Conservation (phyloP, 805 yeast species). For the Wickerhamiella parazyma region DNA sequence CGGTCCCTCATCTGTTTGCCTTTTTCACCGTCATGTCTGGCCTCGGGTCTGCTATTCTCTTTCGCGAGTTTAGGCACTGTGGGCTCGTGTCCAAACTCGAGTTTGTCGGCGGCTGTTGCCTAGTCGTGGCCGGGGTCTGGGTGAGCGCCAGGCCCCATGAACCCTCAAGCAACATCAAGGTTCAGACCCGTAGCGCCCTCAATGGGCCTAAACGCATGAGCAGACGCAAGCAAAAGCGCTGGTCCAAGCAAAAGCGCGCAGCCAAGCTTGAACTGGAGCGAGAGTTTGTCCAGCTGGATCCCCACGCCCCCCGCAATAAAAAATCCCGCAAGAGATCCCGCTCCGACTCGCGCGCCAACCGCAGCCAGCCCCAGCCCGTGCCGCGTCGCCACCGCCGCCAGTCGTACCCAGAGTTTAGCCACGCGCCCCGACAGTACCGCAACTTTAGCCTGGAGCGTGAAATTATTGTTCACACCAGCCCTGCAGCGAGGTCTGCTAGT, state of each 20-base stretch:
- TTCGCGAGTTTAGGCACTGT: constrained; percentile 29
- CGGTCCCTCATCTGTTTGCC: constrained; percentile 38
- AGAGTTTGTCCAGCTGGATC: too few species aligned
- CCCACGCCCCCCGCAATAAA: too few species aligned
- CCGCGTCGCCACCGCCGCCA: too few species aligned
- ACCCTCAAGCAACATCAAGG: constrained; percentile 1
- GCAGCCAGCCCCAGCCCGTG: too few species aligned
- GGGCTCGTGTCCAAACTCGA: constrained; percentile 16
- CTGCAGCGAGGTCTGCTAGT: background rate
- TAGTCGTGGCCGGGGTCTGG: constrained; percentile 33
- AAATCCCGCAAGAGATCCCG: too few species aligned
- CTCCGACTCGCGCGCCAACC: too few species aligned
- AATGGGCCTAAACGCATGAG: background rate
- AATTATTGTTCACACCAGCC: background rate
- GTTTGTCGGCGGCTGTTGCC: constrained; percentile 28
- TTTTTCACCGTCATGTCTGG: constrained; percentile 34
- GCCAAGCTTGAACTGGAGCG: background rate
- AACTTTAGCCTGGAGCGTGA: background rate
- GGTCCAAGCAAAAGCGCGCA: too few species aligned
- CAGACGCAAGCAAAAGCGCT: background rate
- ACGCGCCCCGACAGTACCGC: too few species aligned
- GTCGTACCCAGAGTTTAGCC: too few species aligned
- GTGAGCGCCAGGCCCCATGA: constrained; percentile 17
- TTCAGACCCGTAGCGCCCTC: background rate
- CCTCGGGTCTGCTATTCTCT: constrained; percentile 31